These are phyloP conservation scores for Trypanosoma rangeli DNA, from an alignment of 208 protist genomes.

Conservation along the genomic window DNA sequence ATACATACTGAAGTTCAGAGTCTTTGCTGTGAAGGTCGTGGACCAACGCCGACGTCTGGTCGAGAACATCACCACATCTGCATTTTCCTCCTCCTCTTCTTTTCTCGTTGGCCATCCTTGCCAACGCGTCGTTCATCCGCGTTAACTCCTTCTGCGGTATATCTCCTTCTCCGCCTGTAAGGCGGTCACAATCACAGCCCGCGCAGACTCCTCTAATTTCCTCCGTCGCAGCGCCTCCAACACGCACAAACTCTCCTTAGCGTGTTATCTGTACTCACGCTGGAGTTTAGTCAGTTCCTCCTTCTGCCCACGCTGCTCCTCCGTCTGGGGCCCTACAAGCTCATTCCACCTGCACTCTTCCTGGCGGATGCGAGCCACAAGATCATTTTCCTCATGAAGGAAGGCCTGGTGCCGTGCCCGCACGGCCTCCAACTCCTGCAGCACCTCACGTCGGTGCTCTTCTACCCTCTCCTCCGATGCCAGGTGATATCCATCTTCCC, in stretches of 20 bases:
- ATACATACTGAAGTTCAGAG: background rate
- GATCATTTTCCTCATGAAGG: conserved; percentile 1
- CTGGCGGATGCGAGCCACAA: background rate
- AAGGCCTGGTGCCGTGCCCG: background rate
- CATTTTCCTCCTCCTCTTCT: background rate
- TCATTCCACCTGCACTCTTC: conserved; percentile 5
- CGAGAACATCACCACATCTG: background rate
- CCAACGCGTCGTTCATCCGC: too few species aligned
- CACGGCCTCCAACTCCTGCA: background rate
- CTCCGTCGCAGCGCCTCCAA: conserved; percentile 2
- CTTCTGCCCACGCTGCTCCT: background rate
- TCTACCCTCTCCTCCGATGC: background rate
- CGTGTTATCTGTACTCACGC: background rate
- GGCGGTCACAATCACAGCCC: background rate
- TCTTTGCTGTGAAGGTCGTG: background rate
- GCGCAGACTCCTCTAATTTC: background rate
- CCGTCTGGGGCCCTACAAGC: background rate
- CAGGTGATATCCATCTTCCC: background rate
- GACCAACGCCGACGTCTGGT: background rate
- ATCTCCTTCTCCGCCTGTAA: too few species aligned
- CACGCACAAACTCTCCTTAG: background rate
- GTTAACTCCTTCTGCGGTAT: too few species aligned
- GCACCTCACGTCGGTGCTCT: background rate
- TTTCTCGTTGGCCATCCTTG: background rate
- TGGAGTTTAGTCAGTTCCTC: background rate